Base-by-base conservation (phyloP, 495 filamentous ascomycete species). In the Hypoxylon cercidicola region DNA sequence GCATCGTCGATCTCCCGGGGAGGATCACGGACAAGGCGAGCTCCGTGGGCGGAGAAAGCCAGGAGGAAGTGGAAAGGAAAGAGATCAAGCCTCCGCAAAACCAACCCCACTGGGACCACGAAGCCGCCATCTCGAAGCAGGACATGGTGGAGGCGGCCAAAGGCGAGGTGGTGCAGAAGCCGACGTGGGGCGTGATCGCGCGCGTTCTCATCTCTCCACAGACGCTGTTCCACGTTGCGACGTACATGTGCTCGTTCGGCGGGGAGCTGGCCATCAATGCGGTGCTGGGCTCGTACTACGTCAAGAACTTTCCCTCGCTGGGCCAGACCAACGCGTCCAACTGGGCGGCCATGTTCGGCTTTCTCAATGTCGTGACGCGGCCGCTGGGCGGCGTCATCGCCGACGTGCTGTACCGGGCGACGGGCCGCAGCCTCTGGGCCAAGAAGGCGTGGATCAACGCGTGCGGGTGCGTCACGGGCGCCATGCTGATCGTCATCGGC, bases 271-370 rank as follows among this genome's bases (percentile, higher is more conserved):
- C 93, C 64, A 89, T 97, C 78, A 94, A 97, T 83, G 85, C 87
- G 23, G 85, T 94, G 55, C 86, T 97, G 5, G 87, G 89, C 48
- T 74, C 88, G 3, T 96, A 93, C 83, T 97, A 96, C 77, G 69
- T 82, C 40, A 81, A 87, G 54, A 90, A 93, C 73, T 96, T 96
- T 80, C 87, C 88, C 0, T 47, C 73, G 11, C 87, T 96, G 46
- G 84, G 84, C 4, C 91, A 93, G 73, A 93, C 91, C 8, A 75
- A 81, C 20, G 86, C 89, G 6, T 86, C 90, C 2, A 83, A 85
- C 65, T 96, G 89, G 88, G 90, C 92, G 0, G 91, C 93, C 54
- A 94, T 96, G 88, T 97, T 96, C 72, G 93, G 93, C 9, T 88
- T 97, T 48, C 78, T 97, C 23, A 96, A 97, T 75, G 78, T 94